phyloP scores from a whole-genome alignment of 2,329 filamentous ascomycete genomes.

The Talaromyces sp. region DNA sequence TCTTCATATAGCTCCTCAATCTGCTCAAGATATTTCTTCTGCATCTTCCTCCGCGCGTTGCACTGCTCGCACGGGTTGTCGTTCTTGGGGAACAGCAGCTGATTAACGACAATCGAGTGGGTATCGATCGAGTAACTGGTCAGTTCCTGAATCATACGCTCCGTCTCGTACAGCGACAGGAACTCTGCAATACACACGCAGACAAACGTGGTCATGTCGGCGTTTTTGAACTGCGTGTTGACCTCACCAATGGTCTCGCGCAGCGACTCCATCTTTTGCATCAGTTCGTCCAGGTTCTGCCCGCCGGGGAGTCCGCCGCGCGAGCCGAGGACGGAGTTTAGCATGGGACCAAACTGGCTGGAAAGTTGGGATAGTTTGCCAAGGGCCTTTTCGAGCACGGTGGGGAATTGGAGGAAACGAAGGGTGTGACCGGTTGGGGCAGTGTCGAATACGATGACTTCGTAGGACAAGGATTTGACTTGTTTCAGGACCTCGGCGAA shows the following conservation, averaged over 20 bases:
- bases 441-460: slow-evolving; percentile 98
- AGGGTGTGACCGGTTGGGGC: slow-evolving; percentile 97
- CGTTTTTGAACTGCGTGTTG: slow-evolving; percentile 97
- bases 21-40: slow-evolving; percentile 98
- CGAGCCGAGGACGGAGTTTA: slow-evolving; percentile 85
- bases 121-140: slow-evolving; percentile 92
- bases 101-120: slow-evolving; percentile 96
- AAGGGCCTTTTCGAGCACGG: slow-evolving; percentile 96
- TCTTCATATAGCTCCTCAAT: slow-evolving; percentile 98
- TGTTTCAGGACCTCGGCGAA: slow-evolving; percentile 99
- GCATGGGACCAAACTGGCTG: slow-evolving; percentile 88
- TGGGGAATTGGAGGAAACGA: slow-evolving; percentile 96
- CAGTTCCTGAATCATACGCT: slow-evolving; percentile 99
- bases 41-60: slow-evolving; percentile 92
- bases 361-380: slow-evolving; percentile 94
- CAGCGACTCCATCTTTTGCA: slow-evolving; percentile 89
- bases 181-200: slow-evolving; percentile 99
- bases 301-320: slow-evolving; percentile 77
- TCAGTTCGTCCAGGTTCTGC: slow-evolving; percentile 86
- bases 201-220: slow-evolving; percentile 91
- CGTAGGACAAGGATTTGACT: slow-evolving; percentile 97
- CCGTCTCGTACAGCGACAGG: slow-evolving; percentile 92
- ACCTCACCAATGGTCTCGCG: slow-evolving; percentile 92
- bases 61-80: slow-evolving; percentile 90
- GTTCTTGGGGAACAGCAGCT: slow-evolving; percentile 86